Percentiles rank a stretch among this genome's conserved stretches.
These are phyloP conservation scores for Colletotrichum zoysiae DNA, from an alignment of 2,329 filamentous ascomycete species.

Conservation along the genomic window DNA sequence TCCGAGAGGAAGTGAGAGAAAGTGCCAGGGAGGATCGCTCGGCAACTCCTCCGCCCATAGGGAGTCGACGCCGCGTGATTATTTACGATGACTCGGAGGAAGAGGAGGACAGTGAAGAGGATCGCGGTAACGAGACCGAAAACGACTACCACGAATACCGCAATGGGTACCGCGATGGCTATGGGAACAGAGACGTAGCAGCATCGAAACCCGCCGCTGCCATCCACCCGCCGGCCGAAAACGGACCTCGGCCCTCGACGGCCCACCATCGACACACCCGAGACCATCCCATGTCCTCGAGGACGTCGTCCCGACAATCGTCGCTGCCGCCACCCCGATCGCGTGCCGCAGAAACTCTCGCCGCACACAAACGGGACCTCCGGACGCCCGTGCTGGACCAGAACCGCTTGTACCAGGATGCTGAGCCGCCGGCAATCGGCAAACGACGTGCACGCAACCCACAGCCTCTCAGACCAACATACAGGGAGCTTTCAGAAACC, in stretches of 20 bases:
- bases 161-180: slow-evolving; percentile 5
- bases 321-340: slow-evolving; percentile 15
- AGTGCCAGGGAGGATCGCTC: slow-evolving; percentile 6
- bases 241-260: background rate
- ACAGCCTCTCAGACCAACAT: slow-evolving; percentile 3
- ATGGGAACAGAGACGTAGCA: slow-evolving; percentile 5
- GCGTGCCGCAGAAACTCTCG: slow-evolving; percentile 7
- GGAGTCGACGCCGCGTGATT: slow-evolving; percentile 15
- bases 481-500: slow-evolving; percentile 7
- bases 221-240: slow-evolving; percentile 12
- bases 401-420: slow-evolving; percentile 28
- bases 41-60: slow-evolving; percentile 38
- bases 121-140: background rate
- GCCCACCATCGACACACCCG: slow-evolving; percentile 1
- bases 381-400: slow-evolving; percentile 35
- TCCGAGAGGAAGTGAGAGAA: background rate
- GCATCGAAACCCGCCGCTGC: slow-evolving; percentile 16
- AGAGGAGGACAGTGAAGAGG: background rate
- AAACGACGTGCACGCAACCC: slow-evolving; percentile 24
- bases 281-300: background rate
- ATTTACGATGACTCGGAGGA: slow-evolving; percentile 36
- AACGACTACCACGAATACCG: slow-evolving; percentile 2
- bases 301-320: slow-evolving; percentile 21
- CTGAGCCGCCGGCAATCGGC: slow-evolving; percentile 30
- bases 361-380: slow-evolving; percentile 26